Evolutionary conservation across 768 basidiomycete species (phyloP), one percentile per base, ranked within the genome.

Genomic region (Boletus tomentosulus): DNA sequence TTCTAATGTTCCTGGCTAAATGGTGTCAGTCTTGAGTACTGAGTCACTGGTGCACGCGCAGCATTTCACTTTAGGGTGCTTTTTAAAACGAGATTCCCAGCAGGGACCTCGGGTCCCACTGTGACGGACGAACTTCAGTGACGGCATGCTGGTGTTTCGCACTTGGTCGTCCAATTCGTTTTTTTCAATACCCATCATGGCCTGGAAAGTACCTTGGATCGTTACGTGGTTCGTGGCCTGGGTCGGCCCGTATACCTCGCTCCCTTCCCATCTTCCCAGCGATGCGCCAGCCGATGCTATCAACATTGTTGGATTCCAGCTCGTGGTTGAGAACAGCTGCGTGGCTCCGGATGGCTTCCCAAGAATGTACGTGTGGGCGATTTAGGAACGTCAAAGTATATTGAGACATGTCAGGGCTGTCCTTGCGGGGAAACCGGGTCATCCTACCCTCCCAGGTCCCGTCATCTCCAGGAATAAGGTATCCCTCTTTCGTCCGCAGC

Each of bases 391-490:
- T 19, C 19, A 19, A 19, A 19, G 19, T 19, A 19, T 19, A 19
- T 19, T 19, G 45, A 41, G 11, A 27, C 15, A 33, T 65, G 67
- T 48, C 31, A 62, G 65, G 3, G 72, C 69, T 7, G 69, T 74
- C 10, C 62, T 76, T 31, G 71, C 69, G 13, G 75, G 71, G 30
- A 72, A 22, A 25, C 33, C 33, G 9, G 30, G 33, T 10, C 6
- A 33, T 33, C 52, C 71, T 6, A 48, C 62, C 4, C 75, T 74
- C 46, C 76, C 76, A 12, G 76, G 74, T 1, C 71, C 74, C 0
- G 60, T 74, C 7, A 73, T 78, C 46, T 66, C 70, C 19, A 75
- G 71, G 24, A 62, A 68, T 54, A 77, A 75, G 59, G 71, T 66
- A 42, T n/a, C 48, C 13, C 5, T 16, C 11, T 34, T 16, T 30